phyloP scores from a whole-genome alignment of 164 flowering plant genomes.

The Pachysandra terminalis region DNA sequence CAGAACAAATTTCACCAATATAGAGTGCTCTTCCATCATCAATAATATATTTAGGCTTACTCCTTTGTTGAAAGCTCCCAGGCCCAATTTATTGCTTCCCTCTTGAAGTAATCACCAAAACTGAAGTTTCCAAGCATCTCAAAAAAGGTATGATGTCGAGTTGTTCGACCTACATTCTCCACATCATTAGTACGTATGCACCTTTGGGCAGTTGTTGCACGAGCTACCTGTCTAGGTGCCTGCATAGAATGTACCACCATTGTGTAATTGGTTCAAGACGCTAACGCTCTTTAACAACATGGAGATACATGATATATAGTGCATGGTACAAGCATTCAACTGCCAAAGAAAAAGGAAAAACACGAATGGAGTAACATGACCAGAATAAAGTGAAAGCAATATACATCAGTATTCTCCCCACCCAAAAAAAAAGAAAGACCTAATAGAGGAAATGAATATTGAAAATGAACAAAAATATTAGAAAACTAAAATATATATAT shows the following conservation, averaged over 20 bases:
- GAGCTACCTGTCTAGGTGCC: conserved; percentile 73
- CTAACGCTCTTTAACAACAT: background rate
- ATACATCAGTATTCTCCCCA: too few relatives aligned
- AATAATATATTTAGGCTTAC: conserved; percentile 42
- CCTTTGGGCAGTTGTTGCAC: conserved; percentile 89
- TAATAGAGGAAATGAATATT: background rate
- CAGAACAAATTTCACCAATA: conserved; percentile 24
- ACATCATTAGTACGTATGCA: conserved; percentile 95
- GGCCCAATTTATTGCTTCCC: conserved; percentile 91
- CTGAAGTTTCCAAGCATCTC: conserved; percentile 99
- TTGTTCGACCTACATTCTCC: conserved; percentile 87
- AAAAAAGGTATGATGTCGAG: conserved; percentile 91
- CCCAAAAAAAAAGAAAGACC: too few relatives aligned
- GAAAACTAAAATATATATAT: too few relatives aligned
- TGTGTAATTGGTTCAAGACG: background rate
- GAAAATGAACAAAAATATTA: too few relatives aligned
- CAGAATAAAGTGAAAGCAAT: background rate
- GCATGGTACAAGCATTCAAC: background rate
- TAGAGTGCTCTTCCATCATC: conserved; percentile 26
- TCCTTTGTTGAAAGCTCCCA: conserved; percentile 93
- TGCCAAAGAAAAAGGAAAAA: background rate
- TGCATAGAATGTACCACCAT: conserved; percentile 18
- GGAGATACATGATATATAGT: too few relatives aligned
- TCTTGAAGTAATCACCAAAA: conserved; percentile 98
- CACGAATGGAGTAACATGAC: background rate